Evolutionary conservation across 352 stramenopile species (phyloP).

Genomic region (Achlya hypogyna): DNA sequence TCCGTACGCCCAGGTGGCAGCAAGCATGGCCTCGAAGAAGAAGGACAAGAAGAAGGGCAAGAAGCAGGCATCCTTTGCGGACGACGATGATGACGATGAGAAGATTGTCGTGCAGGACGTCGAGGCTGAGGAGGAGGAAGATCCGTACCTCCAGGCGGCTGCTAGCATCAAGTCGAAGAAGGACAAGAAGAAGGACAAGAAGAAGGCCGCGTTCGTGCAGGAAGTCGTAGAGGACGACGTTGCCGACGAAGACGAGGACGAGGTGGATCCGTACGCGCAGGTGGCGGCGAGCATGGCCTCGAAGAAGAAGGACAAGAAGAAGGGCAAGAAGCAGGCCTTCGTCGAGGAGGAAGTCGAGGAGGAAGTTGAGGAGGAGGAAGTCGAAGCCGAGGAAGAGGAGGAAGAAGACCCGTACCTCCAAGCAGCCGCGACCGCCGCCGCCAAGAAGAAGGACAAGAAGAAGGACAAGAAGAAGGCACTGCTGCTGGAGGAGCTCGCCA

Average conservation of each 20-base stretch:
- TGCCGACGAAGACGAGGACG: slow-evolving; percentile 2
- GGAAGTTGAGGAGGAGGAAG: slow-evolving; percentile 13
- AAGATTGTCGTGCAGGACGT: slow-evolving; percentile 25
- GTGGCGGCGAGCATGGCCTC: not conserved
- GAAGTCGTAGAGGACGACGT: slow-evolving; percentile 33
- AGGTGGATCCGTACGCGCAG: slow-evolving; percentile 10
- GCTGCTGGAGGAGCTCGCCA: slow-evolving; percentile 12
- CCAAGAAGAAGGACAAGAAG: slow-evolving; percentile 22
- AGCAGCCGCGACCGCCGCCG: not conserved
- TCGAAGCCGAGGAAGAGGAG: slow-evolving; percentile 25
- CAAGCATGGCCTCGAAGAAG: slow-evolving; percentile 17
- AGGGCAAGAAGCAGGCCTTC: slow-evolving; percentile 17
- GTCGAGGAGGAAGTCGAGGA: slow-evolving; percentile 1
- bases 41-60: slow-evolving; percentile 39
- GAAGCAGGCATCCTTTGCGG: slow-evolving; percentile 60
- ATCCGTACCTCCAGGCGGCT: slow-evolving; percentile 14
- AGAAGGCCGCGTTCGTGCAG: slow-evolving; percentile 38
- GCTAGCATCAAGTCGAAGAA: slow-evolving; percentile 30
- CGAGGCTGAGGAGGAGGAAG: slow-evolving; percentile 12
- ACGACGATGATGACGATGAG: slow-evolving; percentile 50
- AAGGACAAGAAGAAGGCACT: slow-evolving; percentile 21
- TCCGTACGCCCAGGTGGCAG: not conserved
- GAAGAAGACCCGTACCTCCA: slow-evolving; percentile 16
- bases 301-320: slow-evolving; percentile 23
- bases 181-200: slow-evolving; percentile 73